Base-by-base conservation (phyloP, 108 stramenopile species). In the Pinguiococcus pyrenoidosus region DNA sequence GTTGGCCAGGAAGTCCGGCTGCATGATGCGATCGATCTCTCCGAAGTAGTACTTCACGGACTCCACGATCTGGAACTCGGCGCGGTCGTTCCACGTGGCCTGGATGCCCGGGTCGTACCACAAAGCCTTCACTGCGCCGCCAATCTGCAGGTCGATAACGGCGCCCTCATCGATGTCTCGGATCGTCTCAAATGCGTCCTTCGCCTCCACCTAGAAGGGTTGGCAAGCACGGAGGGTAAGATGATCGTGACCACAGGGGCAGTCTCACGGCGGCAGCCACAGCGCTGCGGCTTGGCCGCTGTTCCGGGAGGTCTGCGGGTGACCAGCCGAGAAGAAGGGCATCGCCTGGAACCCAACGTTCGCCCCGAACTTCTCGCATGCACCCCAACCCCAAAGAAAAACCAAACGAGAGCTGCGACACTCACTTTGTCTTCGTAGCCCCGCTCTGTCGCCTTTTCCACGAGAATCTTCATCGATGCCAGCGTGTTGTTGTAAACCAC, bases 31-130 rank as follows among this genome's bases (percentile, higher is more conserved):
- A 16, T 74, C 71, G 25, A 74, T 66, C 18, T 50, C 60, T 39
- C 65, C 57, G 62, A 74, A 72, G 56, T 69, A 74, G 36, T 63
- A 74, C 50, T 65, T 66, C 10, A 74, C 71, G 1, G 73, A 72
- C 14, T 69, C 73, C 20, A 72, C 66, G 29, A 74, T 58, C 46
- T 71, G 70, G 49, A 51, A 71, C 58, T 71, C 70, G 3, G 49
- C 28, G 25, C 70, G 48, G 20, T 67, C 56, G 26, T 44, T 64
- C 70, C 70, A 71, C n/a, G 62, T 36, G 35, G 46, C 55, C 57
- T 59, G 47, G 14, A 71, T 64, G 4, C 62, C 70, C 6, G 48
- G 27, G 37, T 71, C 70, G 2, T 2, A 13, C 70, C 70, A 71
- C 4, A 71, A 50, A 17, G 49, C 67, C 51, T 64, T 68, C 18